Evolutionary conservation across 2,329 filamentous ascomycete species (phyloP).

Genomic region (Colletotrichum godetiae): DNA sequence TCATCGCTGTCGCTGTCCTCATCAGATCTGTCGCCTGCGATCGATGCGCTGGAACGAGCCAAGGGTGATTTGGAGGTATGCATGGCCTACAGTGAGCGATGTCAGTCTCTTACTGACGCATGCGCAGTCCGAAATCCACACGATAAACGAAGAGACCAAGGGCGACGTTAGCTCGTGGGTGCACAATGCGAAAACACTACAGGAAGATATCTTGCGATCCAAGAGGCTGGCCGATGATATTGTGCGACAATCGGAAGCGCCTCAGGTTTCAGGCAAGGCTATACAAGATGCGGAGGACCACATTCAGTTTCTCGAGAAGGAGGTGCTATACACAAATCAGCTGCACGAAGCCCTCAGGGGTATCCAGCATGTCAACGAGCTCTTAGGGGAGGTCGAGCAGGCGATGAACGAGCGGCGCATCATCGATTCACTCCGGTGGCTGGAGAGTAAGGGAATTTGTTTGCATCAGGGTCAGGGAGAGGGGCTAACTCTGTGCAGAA

Average conservation of each 20-base stretch:
- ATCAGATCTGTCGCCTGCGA: constrained; percentile 51
- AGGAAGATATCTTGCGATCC: constrained; percentile 86
- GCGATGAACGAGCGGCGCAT: constrained; percentile 66
- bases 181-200: constrained; percentile 82
- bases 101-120: not conserved
- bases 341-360: constrained; percentile 61
- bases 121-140: constrained; percentile 74
- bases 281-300: constrained; percentile 65
- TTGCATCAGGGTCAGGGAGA: not conserved
- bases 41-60: constrained; percentile 50
- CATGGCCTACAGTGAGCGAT: no score
- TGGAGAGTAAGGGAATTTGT: constrained; percentile 59
- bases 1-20: constrained; percentile 51
- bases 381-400: constrained; percentile 71
- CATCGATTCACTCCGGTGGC: constrained; percentile 65
- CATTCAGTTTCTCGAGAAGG: constrained; percentile 66
- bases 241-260: constrained; percentile 78
- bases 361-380: constrained; percentile 67
- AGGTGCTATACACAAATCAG: constrained; percentile 70
- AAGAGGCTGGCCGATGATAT: constrained; percentile 85
- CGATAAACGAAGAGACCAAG: constrained; percentile 80
- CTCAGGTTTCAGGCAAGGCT: constrained; percentile 63
- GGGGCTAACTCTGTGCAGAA: constrained; percentile 51
- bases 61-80: constrained; percentile 54
- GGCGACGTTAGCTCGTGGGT: constrained; percentile 90